Evolutionary conservation across 495 filamentous ascomycete species (phyloP).

Genomic region (Hypoxylon perforatum): DNA sequence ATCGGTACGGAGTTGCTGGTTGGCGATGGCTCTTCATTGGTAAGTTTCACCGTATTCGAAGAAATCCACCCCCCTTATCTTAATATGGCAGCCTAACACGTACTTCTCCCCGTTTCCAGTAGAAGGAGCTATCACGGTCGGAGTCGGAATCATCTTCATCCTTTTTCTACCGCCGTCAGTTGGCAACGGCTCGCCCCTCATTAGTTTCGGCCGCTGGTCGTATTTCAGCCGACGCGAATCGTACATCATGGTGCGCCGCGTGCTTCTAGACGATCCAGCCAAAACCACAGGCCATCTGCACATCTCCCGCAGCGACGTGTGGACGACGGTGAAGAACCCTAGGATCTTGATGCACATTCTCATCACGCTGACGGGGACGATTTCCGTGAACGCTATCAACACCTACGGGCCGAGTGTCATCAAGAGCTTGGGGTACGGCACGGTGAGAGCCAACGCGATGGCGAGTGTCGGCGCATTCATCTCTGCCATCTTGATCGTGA

Average conservation of each 20-base stretch:
- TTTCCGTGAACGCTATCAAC: constrained; percentile 55
- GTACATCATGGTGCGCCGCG: constrained; percentile 49
- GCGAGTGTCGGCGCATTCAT: constrained; percentile 59
- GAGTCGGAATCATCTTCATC: constrained; percentile 62
- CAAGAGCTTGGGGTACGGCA: constrained; percentile 59
- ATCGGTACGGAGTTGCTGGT: constrained; percentile 60
- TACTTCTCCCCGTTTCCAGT: constrained; percentile 38
- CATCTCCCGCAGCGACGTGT: constrained; percentile 56
- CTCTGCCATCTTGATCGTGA: constrained; percentile 56
- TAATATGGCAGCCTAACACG: constrained; percentile 11
- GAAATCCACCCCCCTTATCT: not conserved
- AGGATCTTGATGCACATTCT: constrained; percentile 56
- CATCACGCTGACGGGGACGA: constrained; percentile 53
- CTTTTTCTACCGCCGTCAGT: constrained; percentile 58
- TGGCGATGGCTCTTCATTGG: constrained; percentile 73
- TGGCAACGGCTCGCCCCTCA: constrained; percentile 55
- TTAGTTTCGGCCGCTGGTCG: constrained; percentile 53
- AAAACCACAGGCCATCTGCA: constrained; percentile 50
- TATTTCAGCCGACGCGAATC: constrained; percentile 52
- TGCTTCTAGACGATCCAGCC: constrained; percentile 53
- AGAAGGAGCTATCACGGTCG: constrained; percentile 65
- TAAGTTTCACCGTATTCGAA: constrained; percentile 16
- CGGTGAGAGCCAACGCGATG: constrained; percentile 61
- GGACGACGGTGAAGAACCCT: constrained; percentile 53
- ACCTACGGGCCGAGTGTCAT: constrained; percentile 57